Evolutionary conservation across 1,139 yeast genomes (phyloP).

Genomic region (Pichia inconspicua): DNA sequence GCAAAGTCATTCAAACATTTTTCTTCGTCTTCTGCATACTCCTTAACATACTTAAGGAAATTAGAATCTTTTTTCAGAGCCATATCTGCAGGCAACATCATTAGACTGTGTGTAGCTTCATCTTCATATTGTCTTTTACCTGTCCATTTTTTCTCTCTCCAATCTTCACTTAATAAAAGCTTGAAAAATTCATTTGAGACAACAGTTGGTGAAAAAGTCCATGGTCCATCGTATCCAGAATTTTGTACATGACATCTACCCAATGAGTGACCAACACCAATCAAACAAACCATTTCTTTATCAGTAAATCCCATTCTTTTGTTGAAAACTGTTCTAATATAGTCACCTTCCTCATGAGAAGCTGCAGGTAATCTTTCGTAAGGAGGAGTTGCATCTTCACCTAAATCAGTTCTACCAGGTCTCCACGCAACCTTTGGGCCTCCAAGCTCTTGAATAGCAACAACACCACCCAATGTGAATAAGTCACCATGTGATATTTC

Average conservation of each 20-base stretch:
- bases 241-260: constrained; percentile 65
- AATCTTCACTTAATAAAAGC: constrained; percentile 60
- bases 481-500: constrained; percentile 85
- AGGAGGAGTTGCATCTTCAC: constrained; percentile 44
- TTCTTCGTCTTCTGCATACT: constrained; percentile 47
- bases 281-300: constrained; percentile 74
- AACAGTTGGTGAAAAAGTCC: constrained; percentile 86
- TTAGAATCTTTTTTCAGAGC: constrained; percentile 42
- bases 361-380: constrained; percentile 83
- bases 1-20: constrained; percentile 47
- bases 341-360: constrained; percentile 50
- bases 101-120: constrained; percentile 55
- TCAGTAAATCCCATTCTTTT: constrained; percentile 71
- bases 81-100: constrained; percentile 65
- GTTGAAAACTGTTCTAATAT: constrained; percentile 58
- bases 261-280: constrained; percentile 77
- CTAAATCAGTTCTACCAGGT: constrained; percentile 62
- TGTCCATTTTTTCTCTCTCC: constrained; percentile 72
- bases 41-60: constrained; percentile 43
- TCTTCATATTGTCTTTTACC: constrained; percentile 75
- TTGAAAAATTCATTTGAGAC: constrained; percentile 79
- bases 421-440: constrained; percentile 89
- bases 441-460: constrained; percentile 74
- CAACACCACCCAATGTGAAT: constrained; percentile 82
- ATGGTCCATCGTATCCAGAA: constrained; percentile 85